A percentile compares a stretch with the other conserved stretches of the same genome.
Evolutionary conservation across 257 asterid species (phyloP).

Genomic region (Solanum peruvianum): DNA sequence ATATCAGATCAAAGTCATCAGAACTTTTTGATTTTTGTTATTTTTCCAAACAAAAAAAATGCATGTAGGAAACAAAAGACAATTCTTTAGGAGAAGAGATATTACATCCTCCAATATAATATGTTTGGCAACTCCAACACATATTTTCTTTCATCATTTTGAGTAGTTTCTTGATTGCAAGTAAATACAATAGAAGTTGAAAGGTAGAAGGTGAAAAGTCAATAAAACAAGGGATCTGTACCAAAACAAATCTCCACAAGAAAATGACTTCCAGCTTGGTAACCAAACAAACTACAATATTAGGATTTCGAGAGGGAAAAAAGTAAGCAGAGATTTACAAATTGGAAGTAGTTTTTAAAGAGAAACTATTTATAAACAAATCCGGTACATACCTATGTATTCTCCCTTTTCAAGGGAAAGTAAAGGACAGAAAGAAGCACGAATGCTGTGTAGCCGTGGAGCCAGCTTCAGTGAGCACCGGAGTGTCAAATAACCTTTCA

Average conservation of each 20-base stretch:
- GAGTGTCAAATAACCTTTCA: constrained; percentile 81
- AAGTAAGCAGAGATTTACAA: background rate
- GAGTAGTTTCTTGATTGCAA: background rate
- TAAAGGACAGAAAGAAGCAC: constrained; percentile 95
- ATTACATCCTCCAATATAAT: background rate
- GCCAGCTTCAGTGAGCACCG: constrained; percentile 83
- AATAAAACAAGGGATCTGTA: background rate
- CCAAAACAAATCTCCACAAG: background rate
- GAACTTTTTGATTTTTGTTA: background rate
- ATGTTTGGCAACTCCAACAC: background rate
- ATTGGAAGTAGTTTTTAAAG: background rate
- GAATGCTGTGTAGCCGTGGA: constrained; percentile 75
- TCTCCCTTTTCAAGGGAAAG: constrained; percentile 99
- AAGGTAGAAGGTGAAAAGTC: background rate
- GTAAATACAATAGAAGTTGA: background rate
- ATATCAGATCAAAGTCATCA: too few species aligned
- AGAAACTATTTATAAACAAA: background rate
- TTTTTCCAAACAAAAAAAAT: background rate
- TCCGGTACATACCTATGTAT: constrained; percentile 49
- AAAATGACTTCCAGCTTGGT: background rate
- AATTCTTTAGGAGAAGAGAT: background rate
- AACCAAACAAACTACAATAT: background rate
- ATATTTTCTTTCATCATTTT: background rate
- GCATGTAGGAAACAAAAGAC: background rate
- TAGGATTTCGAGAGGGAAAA: background rate